phyloP scores from a whole-genome alignment of 108 stramenopile species.

The Aurantiochytrium sp. region DNA sequence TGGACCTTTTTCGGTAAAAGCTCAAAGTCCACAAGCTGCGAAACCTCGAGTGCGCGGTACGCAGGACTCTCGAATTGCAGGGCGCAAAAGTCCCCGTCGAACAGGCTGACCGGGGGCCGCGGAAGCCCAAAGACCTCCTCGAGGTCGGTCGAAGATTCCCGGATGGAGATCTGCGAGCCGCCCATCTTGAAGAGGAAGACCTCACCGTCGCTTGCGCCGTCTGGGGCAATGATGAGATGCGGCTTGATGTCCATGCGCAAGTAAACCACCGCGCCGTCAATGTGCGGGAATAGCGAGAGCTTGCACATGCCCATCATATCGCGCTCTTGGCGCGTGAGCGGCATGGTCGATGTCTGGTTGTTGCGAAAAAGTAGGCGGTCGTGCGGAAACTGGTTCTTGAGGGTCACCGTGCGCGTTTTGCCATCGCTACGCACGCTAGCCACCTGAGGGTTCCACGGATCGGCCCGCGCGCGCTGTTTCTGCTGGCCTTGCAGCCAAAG shows the following conservation, averaged over 20 bases:
- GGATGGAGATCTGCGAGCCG: constrained; percentile 18
- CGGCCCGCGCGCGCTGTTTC: not conserved
- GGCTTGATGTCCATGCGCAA: not conserved
- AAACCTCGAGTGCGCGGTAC: not conserved
- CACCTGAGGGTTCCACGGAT: not conserved
- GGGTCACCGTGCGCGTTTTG: not conserved
- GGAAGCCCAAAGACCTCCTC: not conserved
- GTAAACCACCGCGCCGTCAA: not conserved
- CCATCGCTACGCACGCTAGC: not conserved
- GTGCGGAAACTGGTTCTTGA: not conserved
- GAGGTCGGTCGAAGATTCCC: not conserved
- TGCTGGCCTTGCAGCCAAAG: not conserved
- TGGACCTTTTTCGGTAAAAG: not conserved
- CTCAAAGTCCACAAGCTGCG: constrained; percentile 29
- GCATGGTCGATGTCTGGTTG: not conserved
- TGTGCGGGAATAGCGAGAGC: not conserved
- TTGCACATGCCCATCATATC: not conserved
- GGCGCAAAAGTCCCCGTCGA: not conserved
- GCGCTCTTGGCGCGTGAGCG: not conserved
- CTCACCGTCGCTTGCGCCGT: not conserved
- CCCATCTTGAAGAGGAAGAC: constrained; percentile 1
- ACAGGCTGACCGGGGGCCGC: not conserved
- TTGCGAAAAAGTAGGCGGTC: not conserved
- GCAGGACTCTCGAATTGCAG: not conserved
- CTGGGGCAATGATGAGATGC: not conserved